These are phyloP conservation scores for Codiaeum variegatum DNA, from an alignment of 441 rosid genomes.

Conservation along the genomic window DNA sequence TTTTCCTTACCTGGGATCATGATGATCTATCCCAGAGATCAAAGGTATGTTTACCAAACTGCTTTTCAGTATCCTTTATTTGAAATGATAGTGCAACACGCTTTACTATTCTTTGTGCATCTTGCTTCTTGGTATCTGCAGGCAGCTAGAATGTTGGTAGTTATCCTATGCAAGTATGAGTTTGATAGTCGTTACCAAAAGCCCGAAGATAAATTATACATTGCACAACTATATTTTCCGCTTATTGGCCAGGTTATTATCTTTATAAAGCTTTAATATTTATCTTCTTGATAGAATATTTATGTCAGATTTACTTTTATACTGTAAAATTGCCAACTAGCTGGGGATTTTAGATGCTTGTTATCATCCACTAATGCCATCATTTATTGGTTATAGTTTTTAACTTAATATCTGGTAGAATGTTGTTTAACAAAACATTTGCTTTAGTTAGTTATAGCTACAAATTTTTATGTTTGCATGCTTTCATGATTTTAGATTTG, in stretches of 20 bases:
- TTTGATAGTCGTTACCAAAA: conserved; percentile 98
- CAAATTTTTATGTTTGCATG: background rate
- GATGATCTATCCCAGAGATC: conserved; percentile 93
- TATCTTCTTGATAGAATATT: background rate
- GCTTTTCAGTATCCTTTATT: background rate
- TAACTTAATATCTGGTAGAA: background rate
- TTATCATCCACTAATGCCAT: background rate
- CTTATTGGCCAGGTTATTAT: conserved; percentile 82
- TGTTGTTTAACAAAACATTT: background rate
- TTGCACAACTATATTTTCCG: conserved; percentile 93
- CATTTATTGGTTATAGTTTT: background rate
- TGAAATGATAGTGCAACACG: background rate
- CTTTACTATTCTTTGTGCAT: conserved; percentile 1
- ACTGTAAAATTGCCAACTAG: background rate
- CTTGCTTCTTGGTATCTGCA: conserved; percentile 18
- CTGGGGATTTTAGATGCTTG: conserved; percentile 1
- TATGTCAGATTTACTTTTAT: background rate
- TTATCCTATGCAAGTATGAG: conserved; percentile 94
- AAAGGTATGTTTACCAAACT: conserved; percentile 49
- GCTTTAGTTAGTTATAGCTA: background rate
- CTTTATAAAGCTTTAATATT: conserved; percentile 5
- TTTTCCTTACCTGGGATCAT: conserved; percentile 97
- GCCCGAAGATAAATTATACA: conserved; percentile 98
- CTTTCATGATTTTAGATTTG: background rate
- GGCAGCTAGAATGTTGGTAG: conserved; percentile 97